Evolutionary conservation across 2,329 filamentous ascomycete genomes (phyloP).

Genomic region (Cladophialophora immunda): DNA sequence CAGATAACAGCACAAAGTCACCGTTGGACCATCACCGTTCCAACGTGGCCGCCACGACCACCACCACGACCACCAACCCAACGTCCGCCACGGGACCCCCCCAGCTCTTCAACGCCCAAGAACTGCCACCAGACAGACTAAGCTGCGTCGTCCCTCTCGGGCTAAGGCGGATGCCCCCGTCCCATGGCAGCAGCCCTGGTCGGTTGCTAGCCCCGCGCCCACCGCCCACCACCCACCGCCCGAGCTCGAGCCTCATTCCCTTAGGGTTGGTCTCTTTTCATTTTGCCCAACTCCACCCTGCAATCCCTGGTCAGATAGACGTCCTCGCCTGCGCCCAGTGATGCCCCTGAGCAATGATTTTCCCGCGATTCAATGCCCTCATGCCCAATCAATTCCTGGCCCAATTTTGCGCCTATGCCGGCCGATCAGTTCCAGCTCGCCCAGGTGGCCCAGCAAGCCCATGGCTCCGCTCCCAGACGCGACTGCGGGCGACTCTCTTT

Average conservation of each 20-base stretch:
- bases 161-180: constrained; percentile 5
- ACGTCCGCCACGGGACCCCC: background rate
- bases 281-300: constrained; percentile 11
- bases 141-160: background rate
- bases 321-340: constrained; percentile 11
- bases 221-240: background rate
- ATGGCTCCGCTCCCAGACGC: constrained; percentile 30
- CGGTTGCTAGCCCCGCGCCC: background rate
- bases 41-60: too few relatives aligned
- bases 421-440: constrained; percentile 10
- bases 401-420: constrained; percentile 22
- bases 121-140: background rate
- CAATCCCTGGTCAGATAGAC: constrained; percentile 15
- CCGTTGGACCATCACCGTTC: too few relatives aligned
- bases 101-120: background rate
- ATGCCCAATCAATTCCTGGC: constrained; percentile 26
- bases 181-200: background rate
- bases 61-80: too few relatives aligned
- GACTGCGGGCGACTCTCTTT: constrained; percentile 21
- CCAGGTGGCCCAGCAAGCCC: background rate
- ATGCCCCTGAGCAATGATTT: constrained; percentile 37
- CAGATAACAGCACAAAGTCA: too few relatives aligned
- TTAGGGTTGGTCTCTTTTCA: background rate
- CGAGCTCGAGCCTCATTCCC: background rate
- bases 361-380: constrained; percentile 23